phyloP scores from a whole-genome alignment of 768 basidiomycete genomes.

The Erythrobasidium yunnanense region DNA sequence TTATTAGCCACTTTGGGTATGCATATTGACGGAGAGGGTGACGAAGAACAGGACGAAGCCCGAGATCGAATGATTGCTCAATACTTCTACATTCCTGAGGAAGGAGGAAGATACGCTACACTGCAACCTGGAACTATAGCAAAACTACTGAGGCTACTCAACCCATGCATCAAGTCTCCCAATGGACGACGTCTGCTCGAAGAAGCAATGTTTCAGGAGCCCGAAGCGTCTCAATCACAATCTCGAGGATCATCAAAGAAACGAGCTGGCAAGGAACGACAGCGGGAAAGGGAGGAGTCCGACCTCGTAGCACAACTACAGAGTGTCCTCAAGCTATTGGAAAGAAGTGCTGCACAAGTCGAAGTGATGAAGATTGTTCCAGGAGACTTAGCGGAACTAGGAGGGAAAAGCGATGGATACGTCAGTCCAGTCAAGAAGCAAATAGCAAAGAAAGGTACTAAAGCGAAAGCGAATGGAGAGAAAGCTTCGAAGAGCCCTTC shows the following conservation, averaged over 20 bases:
- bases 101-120: not conserved
- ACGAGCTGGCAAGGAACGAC: not conserved
- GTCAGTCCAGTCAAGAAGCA: too few relatives aligned
- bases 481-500: not conserved
- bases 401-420: too few relatives aligned
- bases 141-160: not conserved
- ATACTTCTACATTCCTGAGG: not conserved
- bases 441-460: slow-evolving; percentile 42
- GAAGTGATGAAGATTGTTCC: slow-evolving; percentile 67
- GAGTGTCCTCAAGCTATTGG: slow-evolving; percentile 63
- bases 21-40: not conserved
- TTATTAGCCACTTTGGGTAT: not conserved
- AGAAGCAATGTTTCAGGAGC: not conserved
- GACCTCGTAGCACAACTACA: slow-evolving; percentile 43
- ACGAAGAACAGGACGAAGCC: not conserved
- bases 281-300: not conserved
- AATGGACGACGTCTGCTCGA: not conserved
- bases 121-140: not conserved
- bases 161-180: not conserved
- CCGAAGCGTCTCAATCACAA: not conserved
- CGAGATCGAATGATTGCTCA: too few relatives aligned
- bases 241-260: not conserved
- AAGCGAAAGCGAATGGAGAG: slow-evolving; percentile 4
- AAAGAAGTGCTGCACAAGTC: slow-evolving; percentile 63
- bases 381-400: too few relatives aligned